Evolutionary conservation across 768 basidiomycete species (phyloP).

Genomic region (Lactifluus echinatus): DNA sequence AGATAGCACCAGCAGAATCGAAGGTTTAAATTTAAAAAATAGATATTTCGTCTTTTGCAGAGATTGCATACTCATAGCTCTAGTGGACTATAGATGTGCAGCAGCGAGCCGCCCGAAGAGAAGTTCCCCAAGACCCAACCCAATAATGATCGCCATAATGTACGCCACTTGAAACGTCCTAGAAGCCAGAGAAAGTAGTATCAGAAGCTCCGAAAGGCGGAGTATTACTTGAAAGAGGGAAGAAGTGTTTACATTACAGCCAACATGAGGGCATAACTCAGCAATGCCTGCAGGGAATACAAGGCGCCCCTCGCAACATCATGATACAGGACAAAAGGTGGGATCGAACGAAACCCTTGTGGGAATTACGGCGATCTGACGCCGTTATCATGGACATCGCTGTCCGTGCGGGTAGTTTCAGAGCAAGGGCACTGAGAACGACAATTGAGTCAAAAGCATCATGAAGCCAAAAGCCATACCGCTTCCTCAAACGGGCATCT

Average conservation of each 20-base stretch:
- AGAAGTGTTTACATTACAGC: conserved; percentile 76
- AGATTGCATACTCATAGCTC: neutral
- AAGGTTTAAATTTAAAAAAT: neutral
- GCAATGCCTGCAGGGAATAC: conserved; percentile 50
- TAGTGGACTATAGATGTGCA: conserved; percentile 4
- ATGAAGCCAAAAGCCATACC: conserved; percentile 30
- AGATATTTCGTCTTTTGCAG: neutral
- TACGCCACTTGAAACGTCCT: conserved; percentile 84
- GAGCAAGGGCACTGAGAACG: neutral
- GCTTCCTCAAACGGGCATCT: conserved; percentile 49
- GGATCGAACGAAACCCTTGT: conserved; percentile 31
- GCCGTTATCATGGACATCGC: neutral
- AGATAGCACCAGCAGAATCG: too few relatives aligned
- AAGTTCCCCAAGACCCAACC: conserved; percentile 67
- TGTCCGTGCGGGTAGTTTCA: neutral
- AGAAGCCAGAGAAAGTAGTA: conserved; percentile 4
- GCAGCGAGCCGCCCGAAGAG: conserved; percentile 50
- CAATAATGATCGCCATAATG: conserved; percentile 62
- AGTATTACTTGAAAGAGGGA: conserved; percentile 12
- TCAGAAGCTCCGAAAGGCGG: conserved; percentile 11
- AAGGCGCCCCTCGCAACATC: conserved; percentile 66
- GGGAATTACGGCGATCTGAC: neutral
- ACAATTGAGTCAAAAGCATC: neutral
- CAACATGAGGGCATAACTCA: conserved; percentile 72
- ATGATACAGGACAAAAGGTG: conserved; percentile 58